Evolutionary conservation across 1,139 yeast species (phyloP).

Genomic region (Sugiyamaella xylanicola): DNA sequence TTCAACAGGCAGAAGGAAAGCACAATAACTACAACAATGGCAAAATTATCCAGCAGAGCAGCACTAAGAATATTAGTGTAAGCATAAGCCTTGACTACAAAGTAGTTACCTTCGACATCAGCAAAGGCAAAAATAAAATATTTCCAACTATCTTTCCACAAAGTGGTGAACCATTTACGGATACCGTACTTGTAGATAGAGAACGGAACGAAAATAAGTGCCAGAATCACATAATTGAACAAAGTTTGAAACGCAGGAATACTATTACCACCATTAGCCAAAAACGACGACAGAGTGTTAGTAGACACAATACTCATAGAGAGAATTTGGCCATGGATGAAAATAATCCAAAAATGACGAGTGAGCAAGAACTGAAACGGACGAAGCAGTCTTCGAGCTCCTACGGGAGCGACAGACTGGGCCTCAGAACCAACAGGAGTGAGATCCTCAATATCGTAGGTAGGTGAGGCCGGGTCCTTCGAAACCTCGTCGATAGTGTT

Average conservation of each 20-base stretch:
- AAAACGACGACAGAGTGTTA: slow-evolving; percentile 47
- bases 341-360: slow-evolving; percentile 46
- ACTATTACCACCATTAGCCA: slow-evolving; percentile 44
- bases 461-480: slow-evolving; percentile 3
- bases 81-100: slow-evolving; percentile 48
- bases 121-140: slow-evolving; percentile 48
- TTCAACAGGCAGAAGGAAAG: slow-evolving; percentile 46
- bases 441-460: slow-evolving; percentile 7
- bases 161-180: slow-evolving; percentile 39
- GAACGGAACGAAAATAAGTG: slow-evolving; percentile 45
- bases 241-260: slow-evolving; percentile 50
- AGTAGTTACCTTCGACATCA: slow-evolving; percentile 51
- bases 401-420: neutral
- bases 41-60: slow-evolving; percentile 48
- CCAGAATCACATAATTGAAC: slow-evolving; percentile 45
- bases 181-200: slow-evolving; percentile 46
- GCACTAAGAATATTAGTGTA: slow-evolving; percentile 50
- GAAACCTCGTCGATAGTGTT: slow-evolving; percentile 11
- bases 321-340: slow-evolving; percentile 47
- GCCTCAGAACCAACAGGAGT: slow-evolving; percentile 7
- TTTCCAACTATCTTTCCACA: slow-evolving; percentile 47
- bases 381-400: slow-evolving; percentile 8
- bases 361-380: slow-evolving; percentile 42
- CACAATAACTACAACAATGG: slow-evolving; percentile 49
- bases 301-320: slow-evolving; percentile 48